These are phyloP conservation scores for Coniferiporia weirii DNA, from an alignment of 1,284 basidiomycete species.

Conservation along the genomic window DNA sequence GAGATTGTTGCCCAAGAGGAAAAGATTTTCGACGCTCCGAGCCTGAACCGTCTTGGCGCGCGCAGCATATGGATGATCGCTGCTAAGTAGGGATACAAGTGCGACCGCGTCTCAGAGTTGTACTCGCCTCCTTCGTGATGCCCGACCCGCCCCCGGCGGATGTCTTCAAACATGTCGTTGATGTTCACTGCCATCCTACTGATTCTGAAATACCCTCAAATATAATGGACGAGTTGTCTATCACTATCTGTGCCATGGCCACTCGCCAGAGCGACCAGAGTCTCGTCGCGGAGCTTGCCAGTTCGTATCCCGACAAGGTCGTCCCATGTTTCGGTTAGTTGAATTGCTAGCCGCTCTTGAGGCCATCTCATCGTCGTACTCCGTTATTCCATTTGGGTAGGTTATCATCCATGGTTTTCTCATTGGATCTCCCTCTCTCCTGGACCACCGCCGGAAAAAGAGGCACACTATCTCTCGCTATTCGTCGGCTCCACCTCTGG, in stretches of 20 bases:
- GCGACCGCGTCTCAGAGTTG: neutral
- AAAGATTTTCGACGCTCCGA: neutral
- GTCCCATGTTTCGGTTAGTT: slow-evolving; percentile 70
- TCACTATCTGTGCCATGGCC: slow-evolving; percentile 74
- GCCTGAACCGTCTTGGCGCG: neutral
- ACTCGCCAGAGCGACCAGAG: slow-evolving; percentile 56
- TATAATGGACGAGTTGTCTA: slow-evolving; percentile 46
- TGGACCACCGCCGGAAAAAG: slow-evolving; percentile 38
- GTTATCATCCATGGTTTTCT: slow-evolving; percentile 82
- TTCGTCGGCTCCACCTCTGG: slow-evolving; percentile 36
- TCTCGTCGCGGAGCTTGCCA: slow-evolving; percentile 56
- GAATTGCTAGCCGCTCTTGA: slow-evolving; percentile 3
- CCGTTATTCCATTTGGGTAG: slow-evolving; percentile 32
- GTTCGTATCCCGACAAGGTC: slow-evolving; percentile 55
- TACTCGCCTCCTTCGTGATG: neutral
- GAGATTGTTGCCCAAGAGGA: neutral
- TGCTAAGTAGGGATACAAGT: neutral
- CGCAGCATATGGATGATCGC: neutral
- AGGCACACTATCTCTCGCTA: slow-evolving; percentile 61
- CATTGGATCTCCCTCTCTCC: slow-evolving; percentile 54
- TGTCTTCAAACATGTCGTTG: slow-evolving; percentile 60
- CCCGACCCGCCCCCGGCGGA: slow-evolving; percentile 26
- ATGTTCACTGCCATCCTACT: slow-evolving; percentile 81
- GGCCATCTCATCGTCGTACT: slow-evolving; percentile 15
- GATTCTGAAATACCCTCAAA: slow-evolving; percentile 47